These are phyloP conservation scores for Alternaria consortialis DNA, from an alignment of 2,329 filamentous ascomycete species.

Conservation along the genomic window DNA sequence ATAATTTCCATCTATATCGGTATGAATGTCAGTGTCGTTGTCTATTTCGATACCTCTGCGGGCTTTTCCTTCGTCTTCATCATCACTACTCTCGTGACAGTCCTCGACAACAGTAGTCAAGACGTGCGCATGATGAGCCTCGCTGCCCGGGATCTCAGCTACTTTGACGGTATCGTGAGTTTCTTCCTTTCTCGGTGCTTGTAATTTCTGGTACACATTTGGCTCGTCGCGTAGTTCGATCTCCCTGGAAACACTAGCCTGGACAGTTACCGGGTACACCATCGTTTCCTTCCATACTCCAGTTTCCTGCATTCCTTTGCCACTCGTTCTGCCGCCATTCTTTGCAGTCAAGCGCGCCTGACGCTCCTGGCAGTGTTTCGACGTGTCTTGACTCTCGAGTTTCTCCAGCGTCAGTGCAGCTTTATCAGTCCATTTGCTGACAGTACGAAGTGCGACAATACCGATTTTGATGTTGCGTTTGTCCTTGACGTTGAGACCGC, in stretches of 20 bases:
- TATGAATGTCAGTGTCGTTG: not conserved
- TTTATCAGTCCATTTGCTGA: constrained; percentile 14
- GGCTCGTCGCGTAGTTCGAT: not conserved
- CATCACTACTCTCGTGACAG: not conserved
- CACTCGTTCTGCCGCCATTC: no score
- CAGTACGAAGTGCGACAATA: not conserved
- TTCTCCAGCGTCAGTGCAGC: constrained; percentile 11
- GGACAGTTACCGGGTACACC: not conserved
- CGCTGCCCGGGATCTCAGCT: not conserved
- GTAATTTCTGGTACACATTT: not conserved
- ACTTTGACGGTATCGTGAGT: no score
- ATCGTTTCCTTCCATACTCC: not conserved
- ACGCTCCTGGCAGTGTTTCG: not conserved
- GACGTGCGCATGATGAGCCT: not conserved
- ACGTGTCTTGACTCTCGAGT: not conserved
- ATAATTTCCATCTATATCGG: not conserved
- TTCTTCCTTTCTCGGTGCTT: not conserved
- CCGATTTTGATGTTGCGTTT: constrained; percentile 2
- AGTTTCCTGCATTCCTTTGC: not conserved
- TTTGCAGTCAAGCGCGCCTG: not conserved
- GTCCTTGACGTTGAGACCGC: not conserved
- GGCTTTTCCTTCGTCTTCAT: not conserved
- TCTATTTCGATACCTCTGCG: not conserved
- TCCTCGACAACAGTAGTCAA: not conserved
- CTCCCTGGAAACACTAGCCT: not conserved